These are phyloP conservation scores for Kingdonia uniflora DNA, from an alignment of 164 flowering plant genomes.

Conservation along the genomic window DNA sequence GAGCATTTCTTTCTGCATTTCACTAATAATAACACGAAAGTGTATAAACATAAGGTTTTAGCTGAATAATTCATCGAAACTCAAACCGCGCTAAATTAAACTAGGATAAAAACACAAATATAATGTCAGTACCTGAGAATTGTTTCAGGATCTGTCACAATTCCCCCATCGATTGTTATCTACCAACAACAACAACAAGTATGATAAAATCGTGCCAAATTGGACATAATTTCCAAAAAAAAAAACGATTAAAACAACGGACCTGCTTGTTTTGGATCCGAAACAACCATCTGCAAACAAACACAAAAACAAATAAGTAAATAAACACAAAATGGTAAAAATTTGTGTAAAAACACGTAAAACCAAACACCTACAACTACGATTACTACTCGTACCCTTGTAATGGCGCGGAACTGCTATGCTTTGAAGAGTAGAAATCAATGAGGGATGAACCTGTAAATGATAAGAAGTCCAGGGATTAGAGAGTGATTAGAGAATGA, in stretches of 20 bases:
- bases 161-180: slow-evolving; percentile 57
- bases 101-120: too few relatives aligned
- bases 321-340: background rate
- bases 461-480: background rate
- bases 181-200: slow-evolving; percentile 15
- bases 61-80: too few relatives aligned
- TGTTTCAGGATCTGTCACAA: slow-evolving; percentile 48
- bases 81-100: too few relatives aligned
- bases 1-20: too few relatives aligned
- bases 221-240: background rate
- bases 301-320: background rate
- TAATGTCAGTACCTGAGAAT: slow-evolving; percentile 65
- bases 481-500: background rate
- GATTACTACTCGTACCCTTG: too few relatives aligned
- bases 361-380: too few relatives aligned
- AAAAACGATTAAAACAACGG: background rate
- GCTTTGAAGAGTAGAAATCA: slow-evolving; percentile 61
- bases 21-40: too few relatives aligned
- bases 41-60: too few relatives aligned
- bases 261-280: slow-evolving; percentile 86
- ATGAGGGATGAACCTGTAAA: slow-evolving; percentile 42
- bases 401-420: slow-evolving; percentile 73
- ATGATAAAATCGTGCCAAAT: background rate
- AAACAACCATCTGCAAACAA: slow-evolving; percentile 76
- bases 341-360: too few relatives aligned